phyloP scores from a whole-genome alignment of 2,329 filamentous ascomycete species.

The Scedosporium dehoogii region DNA sequence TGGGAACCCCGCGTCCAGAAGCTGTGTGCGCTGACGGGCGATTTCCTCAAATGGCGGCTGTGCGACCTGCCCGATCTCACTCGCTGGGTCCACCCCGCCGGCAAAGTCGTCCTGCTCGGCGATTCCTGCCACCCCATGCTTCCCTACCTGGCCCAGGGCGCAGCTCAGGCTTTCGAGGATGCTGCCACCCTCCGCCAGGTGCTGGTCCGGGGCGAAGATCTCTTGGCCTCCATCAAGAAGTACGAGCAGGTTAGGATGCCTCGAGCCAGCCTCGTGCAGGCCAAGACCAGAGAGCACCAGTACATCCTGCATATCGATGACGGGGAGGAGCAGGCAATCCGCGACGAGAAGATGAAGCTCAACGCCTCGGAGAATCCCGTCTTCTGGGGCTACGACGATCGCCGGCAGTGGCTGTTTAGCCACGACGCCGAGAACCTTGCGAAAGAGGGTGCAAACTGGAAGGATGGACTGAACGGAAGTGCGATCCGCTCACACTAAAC shows the following conservation, averaged over 20 bases:
- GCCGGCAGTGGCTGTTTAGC: slow-evolving; percentile 10
- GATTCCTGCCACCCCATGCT: slow-evolving; percentile 37
- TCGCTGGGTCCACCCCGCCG: slow-evolving; percentile 28
- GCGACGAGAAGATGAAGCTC: slow-evolving; percentile 25
- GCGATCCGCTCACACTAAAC: not conserved
- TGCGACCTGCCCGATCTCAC: slow-evolving; percentile 29
- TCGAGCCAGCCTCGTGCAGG: slow-evolving; percentile 12
- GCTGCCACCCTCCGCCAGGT: slow-evolving; percentile 19
- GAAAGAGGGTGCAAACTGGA: slow-evolving; percentile 9
- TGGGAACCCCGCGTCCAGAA: slow-evolving; percentile 27
- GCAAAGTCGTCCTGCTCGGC: slow-evolving; percentile 30
- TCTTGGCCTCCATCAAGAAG: slow-evolving; percentile 4
- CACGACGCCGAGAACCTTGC: slow-evolving; percentile 10
- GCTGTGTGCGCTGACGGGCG: slow-evolving; percentile 22
- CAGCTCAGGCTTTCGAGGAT: slow-evolving; percentile 30
- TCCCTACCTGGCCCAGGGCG: slow-evolving; percentile 37
- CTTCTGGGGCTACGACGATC: slow-evolving; percentile 10
- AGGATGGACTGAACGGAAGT: not conserved
- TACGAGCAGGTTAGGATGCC: slow-evolving; percentile 13
- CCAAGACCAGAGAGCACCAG: slow-evolving; percentile 29
- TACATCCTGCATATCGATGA: slow-evolving; percentile 50
- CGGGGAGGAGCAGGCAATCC: slow-evolving; percentile 40
- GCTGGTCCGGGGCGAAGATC: slow-evolving; percentile 8
- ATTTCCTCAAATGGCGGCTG: slow-evolving; percentile 37
- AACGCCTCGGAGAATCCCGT: slow-evolving; percentile 9